Evolutionary conservation across 1,139 yeast genomes (phyloP).

Genomic region (Blastobotrys niveus): DNA sequence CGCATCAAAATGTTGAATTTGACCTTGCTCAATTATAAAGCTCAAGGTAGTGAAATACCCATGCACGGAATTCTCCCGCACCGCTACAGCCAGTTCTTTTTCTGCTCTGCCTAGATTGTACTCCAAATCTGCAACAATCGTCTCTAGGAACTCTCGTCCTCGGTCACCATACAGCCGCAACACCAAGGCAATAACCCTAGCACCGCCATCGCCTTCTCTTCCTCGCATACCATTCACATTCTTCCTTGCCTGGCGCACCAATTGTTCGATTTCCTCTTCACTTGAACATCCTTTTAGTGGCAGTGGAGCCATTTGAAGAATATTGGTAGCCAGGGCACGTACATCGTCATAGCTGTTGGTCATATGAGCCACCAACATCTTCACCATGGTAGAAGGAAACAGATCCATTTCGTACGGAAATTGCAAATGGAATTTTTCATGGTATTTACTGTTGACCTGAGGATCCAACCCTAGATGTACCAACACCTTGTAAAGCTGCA

Average conservation of each 20-base stretch:
- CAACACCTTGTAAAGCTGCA: conserved; percentile 45
- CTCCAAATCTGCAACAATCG: conserved; percentile 27
- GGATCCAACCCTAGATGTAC: conserved; percentile 54
- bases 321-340: conserved; percentile 46
- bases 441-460: conserved; percentile 34
- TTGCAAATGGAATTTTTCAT: conserved; percentile 38
- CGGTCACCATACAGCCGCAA: conserved; percentile 26
- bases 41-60: conserved; percentile 58
- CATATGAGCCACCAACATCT: conserved; percentile 54
- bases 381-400: conserved; percentile 38
- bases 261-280: conserved; percentile 26
- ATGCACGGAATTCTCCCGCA: conserved; percentile 49
- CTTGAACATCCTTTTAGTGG: conserved; percentile 28
- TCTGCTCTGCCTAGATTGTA: conserved; percentile 26
- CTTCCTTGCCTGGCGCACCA: conserved; percentile 38
- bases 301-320: conserved; percentile 48
- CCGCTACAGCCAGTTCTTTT: conserved; percentile 40
- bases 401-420: conserved; percentile 46
- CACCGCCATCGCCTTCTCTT: conserved; percentile 77
- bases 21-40: conserved; percentile 39
- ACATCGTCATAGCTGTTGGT: conserved; percentile 73
- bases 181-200: conserved; percentile 53
- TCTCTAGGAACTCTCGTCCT: conserved; percentile 18
- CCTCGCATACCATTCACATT: conserved; percentile 57
- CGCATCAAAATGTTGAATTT: not conserved